Evolutionary conservation across 2,329 filamentous ascomycete species (phyloP), one percentile per base, ranked within the genome.

Genomic region (Colletotrichum eremochloae): DNA sequence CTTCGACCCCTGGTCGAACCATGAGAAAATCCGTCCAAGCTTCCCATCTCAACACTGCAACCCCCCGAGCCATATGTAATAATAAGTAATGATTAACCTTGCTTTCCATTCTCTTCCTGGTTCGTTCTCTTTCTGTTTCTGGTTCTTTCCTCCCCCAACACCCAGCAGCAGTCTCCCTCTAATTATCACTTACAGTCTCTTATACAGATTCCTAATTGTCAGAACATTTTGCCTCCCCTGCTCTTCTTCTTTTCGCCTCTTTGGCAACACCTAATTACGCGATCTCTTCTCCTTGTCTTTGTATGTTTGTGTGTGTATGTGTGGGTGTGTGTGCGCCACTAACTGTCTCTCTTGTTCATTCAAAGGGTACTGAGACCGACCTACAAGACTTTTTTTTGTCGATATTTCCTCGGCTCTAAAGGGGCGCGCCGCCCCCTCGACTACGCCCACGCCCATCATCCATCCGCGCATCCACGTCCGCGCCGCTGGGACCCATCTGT

Each of bases 1-100:
- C 9, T 46, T 40, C 46, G 31, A 57, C 62, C 69, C 69, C 66
- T 72, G 69, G 69, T 72, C 69, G 69, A 72, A 72, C 69, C 69
- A 64, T 72, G 66, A 24, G 66, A 40, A 69, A 72, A 64, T 61
- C 46, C 60, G 69, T 52, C 65, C 65, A 68, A 60, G 50, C 58
- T 68, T 63, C 65, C 18, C 57, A 38, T 46, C 44, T 14, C 29
- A 18, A 12, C 40, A 42, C 40, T 12, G 40, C 14, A 42, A 55
- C 63, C 66, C 42, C 57, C 63, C 61, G 62, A 14, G 46, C 24
- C 24, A 24, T 24, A 24, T 24, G 24, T 24, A 24, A 24, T 24
- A 24, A 24, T 24, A 24, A 24, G 24, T 24, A 24, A 24, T 24
- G 24, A 24, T 46, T n/a, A 46, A n/a, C 20, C 44, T 46, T 46